phyloP scores from a whole-genome alignment of 345 rosid genomes.

The Gossypium sturtianum region DNA sequence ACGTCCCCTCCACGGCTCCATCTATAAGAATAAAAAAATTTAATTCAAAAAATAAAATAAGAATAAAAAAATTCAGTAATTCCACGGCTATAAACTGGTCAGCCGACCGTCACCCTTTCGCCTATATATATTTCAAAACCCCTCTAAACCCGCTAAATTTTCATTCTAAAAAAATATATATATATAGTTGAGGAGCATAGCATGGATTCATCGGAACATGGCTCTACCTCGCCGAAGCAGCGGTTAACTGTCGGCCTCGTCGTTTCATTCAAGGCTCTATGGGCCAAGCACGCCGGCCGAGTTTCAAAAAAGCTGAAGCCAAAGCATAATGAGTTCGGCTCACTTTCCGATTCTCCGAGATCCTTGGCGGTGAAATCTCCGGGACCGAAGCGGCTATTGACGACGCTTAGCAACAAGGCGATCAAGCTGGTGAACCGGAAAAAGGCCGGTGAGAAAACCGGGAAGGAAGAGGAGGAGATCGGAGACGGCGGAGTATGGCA shows the following conservation, averaged over 20 bases:
- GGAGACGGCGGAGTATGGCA: constrained; percentile 92
- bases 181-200: not conserved
- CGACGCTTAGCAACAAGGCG: constrained; percentile 52
- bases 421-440: constrained; percentile 38
- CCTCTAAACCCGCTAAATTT: not conserved
- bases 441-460: constrained; percentile 12
- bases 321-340: constrained; percentile 14
- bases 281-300: constrained; percentile 52
- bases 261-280: constrained; percentile 43
- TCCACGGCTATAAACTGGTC: no score
- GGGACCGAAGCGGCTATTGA: constrained; percentile 42
- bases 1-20: no score
- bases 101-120: not conserved
- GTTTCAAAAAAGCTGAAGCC: constrained; percentile 42
- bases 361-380: constrained; percentile 12
- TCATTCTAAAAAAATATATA: not conserved
- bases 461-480: constrained; percentile 27
- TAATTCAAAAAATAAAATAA: no score
- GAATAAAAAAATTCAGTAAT: no score
- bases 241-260: constrained; percentile 31
- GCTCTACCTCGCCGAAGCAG: constrained; percentile 33
- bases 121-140: not conserved
- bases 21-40: no score
- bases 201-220: constrained; percentile 31
- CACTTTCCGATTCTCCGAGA: not conserved